Evolutionary conservation across 2,329 filamentous ascomycete genomes (phyloP).

Genomic region (Calonectria montana): DNA sequence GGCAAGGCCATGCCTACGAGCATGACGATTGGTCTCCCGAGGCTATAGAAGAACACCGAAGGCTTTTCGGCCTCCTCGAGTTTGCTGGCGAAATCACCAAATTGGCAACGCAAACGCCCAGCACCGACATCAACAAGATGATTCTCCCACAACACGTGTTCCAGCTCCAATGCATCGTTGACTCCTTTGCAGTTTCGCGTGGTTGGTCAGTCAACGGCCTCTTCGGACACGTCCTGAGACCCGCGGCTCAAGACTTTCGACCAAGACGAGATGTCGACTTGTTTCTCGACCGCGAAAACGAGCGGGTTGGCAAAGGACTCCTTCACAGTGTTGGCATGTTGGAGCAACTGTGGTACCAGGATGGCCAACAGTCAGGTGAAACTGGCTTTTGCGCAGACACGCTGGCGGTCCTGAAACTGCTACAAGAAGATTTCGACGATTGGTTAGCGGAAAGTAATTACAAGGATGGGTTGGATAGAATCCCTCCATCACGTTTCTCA

Average conservation of each 20-base stretch:
- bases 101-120: slow-evolving; percentile 58
- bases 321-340: slow-evolving; percentile 4
- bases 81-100: slow-evolving; percentile 57
- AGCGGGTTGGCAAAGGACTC: slow-evolving; percentile 33
- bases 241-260: slow-evolving; percentile 50
- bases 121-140: slow-evolving; percentile 49
- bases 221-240: slow-evolving; percentile 45
- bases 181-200: slow-evolving; percentile 56
- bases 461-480: slow-evolving; percentile 25
- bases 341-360: not conserved
- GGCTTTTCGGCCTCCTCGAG: slow-evolving; percentile 57
- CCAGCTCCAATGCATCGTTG: slow-evolving; percentile 62
- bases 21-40: slow-evolving; percentile 56
- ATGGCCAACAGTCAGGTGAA: not conserved
- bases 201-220: slow-evolving; percentile 54
- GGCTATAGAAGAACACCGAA: slow-evolving; percentile 42
- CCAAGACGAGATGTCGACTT: slow-evolving; percentile 55
- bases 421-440: slow-evolving; percentile 25
- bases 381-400: not conserved
- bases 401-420: slow-evolving; percentile 7
- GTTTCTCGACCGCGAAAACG: slow-evolving; percentile 53
- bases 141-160: slow-evolving; percentile 62
- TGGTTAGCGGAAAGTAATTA: slow-evolving; percentile 32
- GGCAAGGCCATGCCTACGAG: slow-evolving; percentile 48
- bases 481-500: slow-evolving; percentile 56